A percentile compares a stretch with the other conserved stretches of the same genome.
Conservation (phyloP, 192 early-diverging fungal species). For the Gonapodya prolifera region DNA sequence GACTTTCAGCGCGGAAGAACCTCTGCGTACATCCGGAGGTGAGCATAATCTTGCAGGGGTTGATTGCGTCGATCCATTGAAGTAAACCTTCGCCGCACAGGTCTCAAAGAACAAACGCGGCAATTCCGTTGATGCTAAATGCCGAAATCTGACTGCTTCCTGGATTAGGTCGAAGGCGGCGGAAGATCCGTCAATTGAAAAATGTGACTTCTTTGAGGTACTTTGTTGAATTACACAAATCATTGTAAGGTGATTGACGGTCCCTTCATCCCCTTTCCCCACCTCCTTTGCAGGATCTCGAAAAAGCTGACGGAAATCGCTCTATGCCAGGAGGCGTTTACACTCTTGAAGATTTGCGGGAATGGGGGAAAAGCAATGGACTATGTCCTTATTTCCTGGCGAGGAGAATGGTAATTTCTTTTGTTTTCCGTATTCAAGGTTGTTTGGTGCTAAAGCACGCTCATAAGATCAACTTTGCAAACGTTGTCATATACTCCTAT, state of each 20-base stretch:
- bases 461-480: constrained; percentile 75
- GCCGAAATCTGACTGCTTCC: constrained; percentile 81
- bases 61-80: background rate
- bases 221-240: constrained; percentile 10
- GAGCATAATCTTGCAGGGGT: background rate
- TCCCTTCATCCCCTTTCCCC: background rate
- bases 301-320: constrained; percentile 41
- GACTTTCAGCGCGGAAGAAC: constrained; percentile 85
- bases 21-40: constrained; percentile 82
- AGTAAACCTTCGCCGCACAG: background rate
- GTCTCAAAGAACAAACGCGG: constrained; percentile 82
- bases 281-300: constrained; percentile 34
- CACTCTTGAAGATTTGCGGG: constrained; percentile 87
- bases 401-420: constrained; percentile 51
- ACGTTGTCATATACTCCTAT: constrained; percentile 97
- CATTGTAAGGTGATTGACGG: constrained; percentile 12
- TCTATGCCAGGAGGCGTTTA: constrained; percentile 82
- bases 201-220: constrained; percentile 76
- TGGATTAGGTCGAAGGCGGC: constrained; percentile 72
- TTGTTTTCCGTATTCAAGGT: background rate
- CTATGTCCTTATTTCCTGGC: constrained; percentile 95
- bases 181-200: constrained; percentile 24
- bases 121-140: constrained; percentile 75
- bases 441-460: background rate
- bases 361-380: constrained; percentile 54